phyloP scores from a whole-genome alignment of 306 rosid genomes.

The Vicia faba region DNA sequence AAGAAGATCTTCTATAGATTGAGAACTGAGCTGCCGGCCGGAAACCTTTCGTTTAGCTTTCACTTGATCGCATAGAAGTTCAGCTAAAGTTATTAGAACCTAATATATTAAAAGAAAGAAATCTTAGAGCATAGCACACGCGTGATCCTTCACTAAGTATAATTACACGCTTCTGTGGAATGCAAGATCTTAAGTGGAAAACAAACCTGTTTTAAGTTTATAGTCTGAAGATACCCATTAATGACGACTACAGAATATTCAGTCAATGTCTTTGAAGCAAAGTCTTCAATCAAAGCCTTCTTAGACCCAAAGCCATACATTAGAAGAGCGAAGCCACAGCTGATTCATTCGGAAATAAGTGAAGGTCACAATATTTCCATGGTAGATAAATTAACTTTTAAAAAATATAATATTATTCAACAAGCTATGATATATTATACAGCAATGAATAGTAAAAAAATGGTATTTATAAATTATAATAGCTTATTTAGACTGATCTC shows the following conservation, averaged over 20 bases:
- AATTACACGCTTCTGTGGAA: neutral
- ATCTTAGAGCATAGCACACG: conserved; percentile 10
- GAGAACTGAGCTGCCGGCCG: conserved; percentile 56
- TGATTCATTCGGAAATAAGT: conserved; percentile 23
- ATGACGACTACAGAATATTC: conserved; percentile 77
- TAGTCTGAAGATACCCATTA: conserved; percentile 85
- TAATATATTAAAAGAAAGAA: conserved; percentile 32
- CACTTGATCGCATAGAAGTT: conserved; percentile 69
- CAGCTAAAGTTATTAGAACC: conserved; percentile 76
- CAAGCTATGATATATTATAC: neutral
- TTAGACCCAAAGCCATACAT: conserved; percentile 99
- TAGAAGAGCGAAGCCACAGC: conserved; percentile 77
- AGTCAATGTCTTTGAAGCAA: conserved; percentile 66
- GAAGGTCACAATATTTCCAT: conserved; percentile 20
- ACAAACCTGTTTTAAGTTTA: conserved; percentile 80
- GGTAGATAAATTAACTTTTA: neutral
- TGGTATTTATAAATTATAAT: neutral
- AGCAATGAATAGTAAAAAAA: neutral
- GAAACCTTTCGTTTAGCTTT: conserved; percentile 52
- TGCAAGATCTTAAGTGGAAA: neutral
- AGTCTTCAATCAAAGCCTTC: conserved; percentile 83
- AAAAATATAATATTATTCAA: neutral
- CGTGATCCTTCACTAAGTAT: neutral
- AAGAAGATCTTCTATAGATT: conserved; percentile 79
- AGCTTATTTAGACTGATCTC: neutral